Percentiles rank a stretch among this genome's conserved stretches.
These are phyloP conservation scores for Fulvia fulva DNA, from an alignment of 2,329 filamentous ascomycete genomes.

Conservation along the genomic window DNA sequence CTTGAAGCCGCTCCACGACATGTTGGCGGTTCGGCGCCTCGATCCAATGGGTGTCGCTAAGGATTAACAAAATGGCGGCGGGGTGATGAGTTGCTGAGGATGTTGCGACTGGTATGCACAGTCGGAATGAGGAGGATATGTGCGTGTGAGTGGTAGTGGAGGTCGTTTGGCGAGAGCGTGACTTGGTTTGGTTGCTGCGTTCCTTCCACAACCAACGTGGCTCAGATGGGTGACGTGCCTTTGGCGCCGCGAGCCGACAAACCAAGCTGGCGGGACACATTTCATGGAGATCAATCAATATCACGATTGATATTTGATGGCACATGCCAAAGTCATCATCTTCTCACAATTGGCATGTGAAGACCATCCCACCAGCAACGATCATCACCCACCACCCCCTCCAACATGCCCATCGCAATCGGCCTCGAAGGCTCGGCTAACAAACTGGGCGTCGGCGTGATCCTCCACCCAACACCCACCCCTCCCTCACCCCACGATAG, in stretches of 20 bases:
- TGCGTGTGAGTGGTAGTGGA: background rate
- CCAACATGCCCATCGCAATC: constrained; percentile 55
- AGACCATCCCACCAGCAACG: background rate
- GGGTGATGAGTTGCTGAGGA: background rate
- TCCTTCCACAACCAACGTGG: background rate
- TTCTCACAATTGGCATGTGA: background rate
- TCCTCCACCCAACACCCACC: constrained; percentile 60
- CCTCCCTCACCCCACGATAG: constrained; percentile 34
- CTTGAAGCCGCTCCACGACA: constrained; percentile 57
- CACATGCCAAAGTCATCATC: background rate
- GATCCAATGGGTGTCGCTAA: background rate
- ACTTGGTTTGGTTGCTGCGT: no score
- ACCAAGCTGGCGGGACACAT: no score
- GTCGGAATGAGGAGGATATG: background rate
- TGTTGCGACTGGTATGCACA: background rate
- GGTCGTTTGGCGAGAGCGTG: no score
- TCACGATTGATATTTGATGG: no score
- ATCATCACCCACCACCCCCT: background rate
- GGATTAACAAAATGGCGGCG: constrained; percentile 1
- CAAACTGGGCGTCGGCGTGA: constrained; percentile 92
- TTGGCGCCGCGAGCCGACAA: background rate
- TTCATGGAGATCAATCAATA: no score
- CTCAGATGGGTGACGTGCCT: background rate
- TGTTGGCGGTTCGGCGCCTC: constrained; percentile 38
- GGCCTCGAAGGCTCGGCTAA: constrained; percentile 93